Percentiles rank a stretch among this genome's conserved stretches.
Evolutionary conservation across 2,329 filamentous ascomycete genomes (phyloP).

Genomic region (Corniculantispora saksenae): DNA sequence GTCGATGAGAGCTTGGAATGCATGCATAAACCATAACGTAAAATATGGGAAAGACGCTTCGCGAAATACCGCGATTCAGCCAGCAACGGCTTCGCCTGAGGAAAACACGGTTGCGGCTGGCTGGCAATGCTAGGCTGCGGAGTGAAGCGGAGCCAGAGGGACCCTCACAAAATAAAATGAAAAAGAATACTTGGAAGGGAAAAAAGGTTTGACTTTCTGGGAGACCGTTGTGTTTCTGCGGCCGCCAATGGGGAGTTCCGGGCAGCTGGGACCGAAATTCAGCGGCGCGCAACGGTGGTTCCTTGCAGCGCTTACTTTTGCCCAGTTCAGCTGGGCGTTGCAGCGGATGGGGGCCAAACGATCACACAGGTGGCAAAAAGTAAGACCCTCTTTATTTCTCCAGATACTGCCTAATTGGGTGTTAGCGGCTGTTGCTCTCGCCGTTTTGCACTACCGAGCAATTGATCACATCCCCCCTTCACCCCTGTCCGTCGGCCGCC

Average conservation of each 20-base stretch:
- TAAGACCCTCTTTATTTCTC: slow-evolving; percentile 9
- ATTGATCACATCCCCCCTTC: not conserved
- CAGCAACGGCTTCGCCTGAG: not conserved
- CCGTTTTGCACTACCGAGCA: not conserved
- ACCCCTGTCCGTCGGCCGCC: slow-evolving; percentile 8
- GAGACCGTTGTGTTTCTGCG: slow-evolving; percentile 12
- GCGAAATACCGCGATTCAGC: not conserved
- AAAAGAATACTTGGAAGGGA: not conserved
- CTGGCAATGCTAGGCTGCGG: not conserved
- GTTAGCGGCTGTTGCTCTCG: slow-evolving; percentile 6
- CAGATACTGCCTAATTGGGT: slow-evolving; percentile 15
- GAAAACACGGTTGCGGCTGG: not conserved
- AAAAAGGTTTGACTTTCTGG: slow-evolving; percentile 8
- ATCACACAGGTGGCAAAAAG: slow-evolving; percentile 10
- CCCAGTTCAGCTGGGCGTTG: slow-evolving; percentile 12
- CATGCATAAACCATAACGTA: not conserved
- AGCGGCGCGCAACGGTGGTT: slow-evolving; percentile 14
- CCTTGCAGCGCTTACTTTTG: slow-evolving; percentile 15
- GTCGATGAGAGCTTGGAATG: not conserved
- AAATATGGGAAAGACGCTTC: not conserved
- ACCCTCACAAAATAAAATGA: not conserved
- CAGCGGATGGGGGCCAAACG: slow-evolving; percentile 11
- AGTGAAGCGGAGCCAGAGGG: not conserved
- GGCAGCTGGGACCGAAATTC: slow-evolving; percentile 16
- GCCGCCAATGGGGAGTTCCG: slow-evolving; percentile 1